Percentiles rank a stretch among this genome's conserved stretches.
Conservation (phyloP, 257 asterid species). For the Solanum tarapatanum region DNA sequence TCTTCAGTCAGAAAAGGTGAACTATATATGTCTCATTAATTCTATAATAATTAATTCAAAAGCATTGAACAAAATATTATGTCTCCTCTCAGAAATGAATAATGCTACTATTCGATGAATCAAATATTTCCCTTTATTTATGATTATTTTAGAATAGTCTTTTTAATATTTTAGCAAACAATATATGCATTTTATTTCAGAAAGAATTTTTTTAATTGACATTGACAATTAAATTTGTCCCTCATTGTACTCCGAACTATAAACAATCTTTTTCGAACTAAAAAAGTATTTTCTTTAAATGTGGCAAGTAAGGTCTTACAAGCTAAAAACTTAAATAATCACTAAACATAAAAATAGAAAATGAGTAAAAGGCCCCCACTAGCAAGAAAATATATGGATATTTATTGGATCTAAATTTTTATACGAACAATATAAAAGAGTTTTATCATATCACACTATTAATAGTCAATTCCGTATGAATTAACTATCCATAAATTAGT, state of each 20-base stretch:
- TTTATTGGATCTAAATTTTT: background rate
- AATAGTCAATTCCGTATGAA: background rate
- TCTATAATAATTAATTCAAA: background rate
- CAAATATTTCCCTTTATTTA: background rate
- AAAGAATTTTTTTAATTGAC: background rate
- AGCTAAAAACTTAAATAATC: background rate
- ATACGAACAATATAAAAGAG: background rate
- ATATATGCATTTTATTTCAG: background rate
- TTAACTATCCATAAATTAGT: background rate
- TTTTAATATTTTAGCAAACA: background rate
- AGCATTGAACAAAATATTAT: background rate
- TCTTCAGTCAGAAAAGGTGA: background rate
- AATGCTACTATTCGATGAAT: background rate
- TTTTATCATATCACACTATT: background rate
- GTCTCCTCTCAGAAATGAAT: background rate
- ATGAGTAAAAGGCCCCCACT: background rate
- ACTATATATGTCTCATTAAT: background rate
- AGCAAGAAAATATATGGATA: background rate
- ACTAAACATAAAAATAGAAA: background rate
- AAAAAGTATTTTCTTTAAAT: background rate
- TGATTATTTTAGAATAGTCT: background rate
- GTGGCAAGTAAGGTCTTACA: background rate
- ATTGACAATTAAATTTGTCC: background rate
- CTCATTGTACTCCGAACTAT: background rate
- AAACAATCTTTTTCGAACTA: background rate